Evolutionary conservation across 495 filamentous ascomycete species (phyloP), one percentile per base, ranked within the genome.

Genomic region (Podospora bellae-mahoneyi): DNA sequence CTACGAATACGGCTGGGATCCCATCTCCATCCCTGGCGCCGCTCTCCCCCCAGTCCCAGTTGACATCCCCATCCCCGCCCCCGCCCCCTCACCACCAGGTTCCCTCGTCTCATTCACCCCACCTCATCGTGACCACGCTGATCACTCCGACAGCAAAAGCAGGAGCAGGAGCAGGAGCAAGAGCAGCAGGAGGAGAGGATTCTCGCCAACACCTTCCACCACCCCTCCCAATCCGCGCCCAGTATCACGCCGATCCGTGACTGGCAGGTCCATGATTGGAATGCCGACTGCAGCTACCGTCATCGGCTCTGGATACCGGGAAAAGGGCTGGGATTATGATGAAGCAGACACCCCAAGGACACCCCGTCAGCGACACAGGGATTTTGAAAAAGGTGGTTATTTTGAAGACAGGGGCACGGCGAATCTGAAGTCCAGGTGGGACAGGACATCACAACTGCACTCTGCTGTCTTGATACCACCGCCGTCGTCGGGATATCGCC

Each of bases 401-500:
- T 18, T 59, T 16, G 66, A 66, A 23, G 34, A 54, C 27, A 60
- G 48, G 16, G 68, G 67, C 60, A 39, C 53, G 23, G 68, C 66
- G 44, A 64, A 64, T 61, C 44, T 70, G 19, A 70, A 66, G 30
- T 65, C 64, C 32, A 64, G 68, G n/a, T 53, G 61, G 48, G 62
- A 19, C 39, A 61, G 28, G 19, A 64, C 16, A n/a, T 16, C 62
- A 54, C n/a, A 18, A 20, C 44, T 27, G 20, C 44, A 56, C 13
- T 55, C 19, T 9, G 16, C 30, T 26, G n/a, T 58, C 6, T 19
- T 4, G 3, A 58, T 58, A 26, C 23, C n/a, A 13, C 23, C n/a
- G 23, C 32, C 34, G 13, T 18, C 60, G 54, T 18, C 68, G 20
- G 20, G n/a, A 48, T 39, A 55, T 10, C 54, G 19, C 10, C 66